A percentile compares a stretch with the other conserved stretches of the same genome.
Conservation (phyloP, 345 rosid species). For the Barbarea vulgaris region DNA sequence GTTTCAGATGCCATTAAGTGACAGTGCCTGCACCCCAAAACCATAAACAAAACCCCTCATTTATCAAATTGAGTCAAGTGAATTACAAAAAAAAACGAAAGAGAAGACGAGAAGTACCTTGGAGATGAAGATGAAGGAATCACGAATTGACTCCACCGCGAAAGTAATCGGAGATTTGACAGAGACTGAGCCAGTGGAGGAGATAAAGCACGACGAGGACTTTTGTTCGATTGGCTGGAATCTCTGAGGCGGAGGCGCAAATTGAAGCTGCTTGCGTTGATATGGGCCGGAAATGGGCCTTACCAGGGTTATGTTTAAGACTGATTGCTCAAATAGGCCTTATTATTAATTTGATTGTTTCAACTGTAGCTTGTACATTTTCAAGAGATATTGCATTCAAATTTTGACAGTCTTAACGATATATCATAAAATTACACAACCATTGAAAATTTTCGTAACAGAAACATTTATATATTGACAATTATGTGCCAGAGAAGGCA, state of each 20-base stretch:
- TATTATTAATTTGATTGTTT: too few relatives aligned
- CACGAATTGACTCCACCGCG: too few relatives aligned
- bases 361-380: too few relatives aligned
- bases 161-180: too few relatives aligned
- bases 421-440: neutral
- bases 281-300: neutral
- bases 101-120: too few relatives aligned
- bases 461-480: slow-evolving; percentile 19
- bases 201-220: neutral
- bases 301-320: neutral
- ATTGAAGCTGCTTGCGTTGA: neutral
- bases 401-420: neutral
- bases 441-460: neutral
- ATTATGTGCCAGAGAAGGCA: slow-evolving; percentile 12
- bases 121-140: too few relatives aligned
- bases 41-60: too few relatives aligned
- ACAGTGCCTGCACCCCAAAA: slow-evolving; percentile 39
- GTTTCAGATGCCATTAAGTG: slow-evolving; percentile 68
- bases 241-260: neutral
- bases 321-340: neutral
- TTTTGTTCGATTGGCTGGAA: neutral
- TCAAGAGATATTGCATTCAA: neutral
- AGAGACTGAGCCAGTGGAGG: too few relatives aligned
- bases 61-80: neutral
- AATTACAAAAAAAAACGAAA: too few relatives aligned